Base-by-base conservation (phyloP, 768 basidiomycete genomes). In the Mycena rosella region DNA sequence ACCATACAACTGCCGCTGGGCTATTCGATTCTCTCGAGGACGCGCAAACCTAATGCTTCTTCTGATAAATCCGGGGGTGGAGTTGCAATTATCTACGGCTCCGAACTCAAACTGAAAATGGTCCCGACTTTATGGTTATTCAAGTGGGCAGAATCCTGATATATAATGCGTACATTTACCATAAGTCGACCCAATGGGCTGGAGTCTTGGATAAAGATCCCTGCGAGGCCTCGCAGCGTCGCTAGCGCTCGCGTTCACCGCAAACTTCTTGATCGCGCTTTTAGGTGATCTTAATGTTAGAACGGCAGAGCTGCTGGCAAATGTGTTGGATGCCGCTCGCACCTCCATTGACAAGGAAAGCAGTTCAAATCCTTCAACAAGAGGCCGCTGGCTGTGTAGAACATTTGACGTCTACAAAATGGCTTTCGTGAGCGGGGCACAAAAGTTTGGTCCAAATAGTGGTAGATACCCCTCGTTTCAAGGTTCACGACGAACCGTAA, bases 21-120 rank as follows among this genome's bases (percentile, higher is more conserved):
- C 6, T 68, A 68, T 42, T 26, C 30, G 0, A 42, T 68, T 29
- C 11, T 58, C 9, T 63, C 60, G 2, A 54, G 44, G 40, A 57
- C 67, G 17, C 60, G 67, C 1, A 27, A 56, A n/a, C 54, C 54
- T 2, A 62, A 63, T 30, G n/a, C 44, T 3, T 49, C 44, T 5
- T 68, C 63, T 30, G 29, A 57, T 51, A 22, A 42, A 17, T 62
- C 67, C 26, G 63, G 67, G 67, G 67, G 61, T 10, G 67, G 67
- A 3, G 49, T 68, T 20, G 67, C 56, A 0, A 5, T 42, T 3
- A 44, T 68, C 0, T n/a, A n/a, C n/a, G n/a, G n/a, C n/a, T n/a
- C n/a, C n/a, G n/a, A 47, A 45, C 2, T 47, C 44, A 0, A 2
- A n/a, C n/a, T 22, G 20, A 11, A 24, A 14, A 10, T 68, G 67